Evolutionary conservation across 1,139 yeast species (phyloP), one percentile per base, ranked within the genome.

Genomic region (Suhomyces choctaworum): DNA sequence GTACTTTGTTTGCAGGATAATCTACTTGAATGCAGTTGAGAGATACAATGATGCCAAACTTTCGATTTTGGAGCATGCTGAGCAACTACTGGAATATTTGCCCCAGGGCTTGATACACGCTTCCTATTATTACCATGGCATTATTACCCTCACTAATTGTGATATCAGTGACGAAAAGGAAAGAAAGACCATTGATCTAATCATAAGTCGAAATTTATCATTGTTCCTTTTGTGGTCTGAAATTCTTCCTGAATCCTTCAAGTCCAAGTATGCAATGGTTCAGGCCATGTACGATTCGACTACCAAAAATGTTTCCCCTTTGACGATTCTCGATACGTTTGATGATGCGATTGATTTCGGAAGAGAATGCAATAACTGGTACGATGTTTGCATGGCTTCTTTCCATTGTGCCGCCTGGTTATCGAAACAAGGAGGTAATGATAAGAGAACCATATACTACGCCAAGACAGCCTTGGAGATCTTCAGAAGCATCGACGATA

Each of bases 401-500:
- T 68, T 69, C 31, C 54, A 70, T 14, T 74, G 80, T 54, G 78
- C 73, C 2, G 55, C 54, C 11, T 76, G 78, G 76, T 49, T 76
- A 10, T 53, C 53, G n/a, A 48, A 41, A 2, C 52, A 50, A n/a
- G 36, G 39, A 3, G 31, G 22, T 13, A 29, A 39, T 10, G 16
- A 28, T 24, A 44, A 43, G 16, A 38, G 62, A 32, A 50, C 51
- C 8, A 27, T 37, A 2, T 39, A 37, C 9, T 60, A 50, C 36
- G 59, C 57, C 1, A 51, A 44, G 21, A 45, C 43, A 8, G 59
- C 62, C 0, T 34, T 49, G 22, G 45, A 48, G 8, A 37, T 55
- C 16, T 56, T 55, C 39, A 41, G 45, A 25, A 47, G 50, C 23
- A 39, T 57, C 24, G 56, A 54, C 22, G 40, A 51, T 16, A 39